phyloP scores from a whole-genome alignment of 2,329 filamentous ascomycete genomes.

The Colletotrichum salicis region DNA sequence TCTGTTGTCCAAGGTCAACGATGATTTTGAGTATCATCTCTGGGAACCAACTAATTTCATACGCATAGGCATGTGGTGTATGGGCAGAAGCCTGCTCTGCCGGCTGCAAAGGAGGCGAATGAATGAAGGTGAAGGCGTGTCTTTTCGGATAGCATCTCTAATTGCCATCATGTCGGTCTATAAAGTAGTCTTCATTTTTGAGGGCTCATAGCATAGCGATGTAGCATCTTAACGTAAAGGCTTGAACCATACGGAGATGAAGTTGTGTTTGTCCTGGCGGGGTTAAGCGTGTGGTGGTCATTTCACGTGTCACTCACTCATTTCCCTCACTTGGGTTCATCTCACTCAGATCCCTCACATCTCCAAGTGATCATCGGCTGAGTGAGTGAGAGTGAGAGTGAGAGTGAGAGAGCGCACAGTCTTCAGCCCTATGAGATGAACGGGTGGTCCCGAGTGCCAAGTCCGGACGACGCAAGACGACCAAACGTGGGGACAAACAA shows the following conservation, averaged over 20 bases:
- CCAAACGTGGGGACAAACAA: not conserved
- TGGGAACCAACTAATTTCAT: not conserved
- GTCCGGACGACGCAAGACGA: constrained; percentile 10
- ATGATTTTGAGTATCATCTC: not conserved
- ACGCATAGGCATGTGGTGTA: constrained; percentile 31
- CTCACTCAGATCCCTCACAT: too few relatives aligned
- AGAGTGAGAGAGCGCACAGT: not conserved
- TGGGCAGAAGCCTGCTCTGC: constrained; percentile 27
- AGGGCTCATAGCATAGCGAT: not conserved
- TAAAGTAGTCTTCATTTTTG: not conserved
- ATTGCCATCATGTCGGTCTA: not conserved
- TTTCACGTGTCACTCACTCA: too few relatives aligned
- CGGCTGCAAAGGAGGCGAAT: not conserved
- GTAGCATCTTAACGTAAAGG: not conserved
- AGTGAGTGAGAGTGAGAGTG: too few relatives aligned
- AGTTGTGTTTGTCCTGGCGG: not conserved
- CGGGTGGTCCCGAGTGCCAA: constrained; percentile 27
- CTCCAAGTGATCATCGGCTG: not conserved
- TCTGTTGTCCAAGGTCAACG: not conserved
- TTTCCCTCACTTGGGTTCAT: not conserved
- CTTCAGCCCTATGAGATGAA: constrained; percentile 26
- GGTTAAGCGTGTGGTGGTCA: too few relatives aligned
- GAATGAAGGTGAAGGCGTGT: not conserved
- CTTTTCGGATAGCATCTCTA: not conserved
- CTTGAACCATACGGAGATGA: not conserved